Evolutionary conservation across 257 asterid species (phyloP).

Genomic region (Scutellaria barbata): DNA sequence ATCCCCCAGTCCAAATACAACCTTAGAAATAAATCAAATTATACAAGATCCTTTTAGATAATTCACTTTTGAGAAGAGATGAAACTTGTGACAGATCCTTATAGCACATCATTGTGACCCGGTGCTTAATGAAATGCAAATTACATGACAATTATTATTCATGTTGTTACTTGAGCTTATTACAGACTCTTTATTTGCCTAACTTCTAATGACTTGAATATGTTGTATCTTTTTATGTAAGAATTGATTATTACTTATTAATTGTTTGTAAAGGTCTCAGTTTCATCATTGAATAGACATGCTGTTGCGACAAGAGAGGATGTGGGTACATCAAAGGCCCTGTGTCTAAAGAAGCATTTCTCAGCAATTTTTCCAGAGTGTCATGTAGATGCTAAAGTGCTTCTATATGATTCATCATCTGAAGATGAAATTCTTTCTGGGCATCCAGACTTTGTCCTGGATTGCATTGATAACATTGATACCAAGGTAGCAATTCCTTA

Average conservation of each 20-base stretch:
- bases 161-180: constrained; percentile 26
- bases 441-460: constrained; percentile 85
- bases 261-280: constrained; percentile 74
- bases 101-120: neutral
- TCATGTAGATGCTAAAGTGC: constrained; percentile 82
- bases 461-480: constrained; percentile 95
- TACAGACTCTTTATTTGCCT: constrained; percentile 26
- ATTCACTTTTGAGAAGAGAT: constrained; percentile 3
- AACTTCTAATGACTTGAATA: constrained; percentile 4
- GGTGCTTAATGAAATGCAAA: constrained; percentile 27
- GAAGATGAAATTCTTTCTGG: constrained; percentile 96
- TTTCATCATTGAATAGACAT: constrained; percentile 95
- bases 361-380: constrained; percentile 85
- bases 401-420: constrained; percentile 76
- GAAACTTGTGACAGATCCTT: constrained; percentile 11
- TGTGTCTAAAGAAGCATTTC: constrained; percentile 89
- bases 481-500: constrained; percentile 64
- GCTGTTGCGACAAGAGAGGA: constrained; percentile 97
- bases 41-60: neutral
- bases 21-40: neutral
- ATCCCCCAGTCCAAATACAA: too few species aligned
- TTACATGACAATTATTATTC: constrained; percentile 27
- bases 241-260: constrained; percentile 26
- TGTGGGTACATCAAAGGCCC: constrained; percentile 89
- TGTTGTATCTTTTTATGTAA: constrained; percentile 17